phyloP scores from a whole-genome alignment of 2,329 filamentous ascomycete species.

The Alternaria gaisen region DNA sequence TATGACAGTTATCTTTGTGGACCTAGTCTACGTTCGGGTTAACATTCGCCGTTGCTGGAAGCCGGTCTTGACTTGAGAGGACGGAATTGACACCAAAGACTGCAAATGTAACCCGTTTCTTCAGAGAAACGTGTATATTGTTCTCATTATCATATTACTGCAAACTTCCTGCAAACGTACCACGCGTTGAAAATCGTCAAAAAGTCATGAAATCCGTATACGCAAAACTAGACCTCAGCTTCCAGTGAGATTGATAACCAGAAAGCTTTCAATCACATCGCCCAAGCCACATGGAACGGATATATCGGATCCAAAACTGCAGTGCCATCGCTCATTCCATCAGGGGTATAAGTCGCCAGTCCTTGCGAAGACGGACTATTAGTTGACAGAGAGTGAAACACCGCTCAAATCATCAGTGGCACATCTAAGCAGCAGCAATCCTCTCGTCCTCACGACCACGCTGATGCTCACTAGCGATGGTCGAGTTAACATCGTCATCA shows the following conservation, averaged over 20 bases:
- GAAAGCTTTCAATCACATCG: slow-evolving; percentile 17
- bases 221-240: slow-evolving; percentile 8
- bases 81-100: background rate
- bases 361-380: slow-evolving; percentile 33
- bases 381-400: slow-evolving; percentile 30
- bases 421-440: slow-evolving; percentile 40
- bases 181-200: slow-evolving; percentile 22
- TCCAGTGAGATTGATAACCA: slow-evolving; percentile 6
- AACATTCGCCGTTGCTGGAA: background rate
- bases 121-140: background rate
- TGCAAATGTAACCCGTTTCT: background rate
- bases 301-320: slow-evolving; percentile 11
- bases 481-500: slow-evolving; percentile 63
- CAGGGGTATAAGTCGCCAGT: slow-evolving; percentile 48
- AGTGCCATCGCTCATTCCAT: slow-evolving; percentile 31
- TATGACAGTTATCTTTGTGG: background rate
- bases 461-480: slow-evolving; percentile 50
- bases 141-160: slow-evolving; percentile 24
- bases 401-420: slow-evolving; percentile 31
- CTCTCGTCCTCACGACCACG: slow-evolving; percentile 61
- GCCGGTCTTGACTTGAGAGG: background rate
- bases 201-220: slow-evolving; percentile 11
- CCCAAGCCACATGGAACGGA: slow-evolving; percentile 16
- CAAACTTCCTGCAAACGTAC: slow-evolving; percentile 7
- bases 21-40: background rate